These are phyloP conservation scores for Artemisia tridentata DNA, from an alignment of 129 eudicot genomes.

Conservation along the genomic window DNA sequence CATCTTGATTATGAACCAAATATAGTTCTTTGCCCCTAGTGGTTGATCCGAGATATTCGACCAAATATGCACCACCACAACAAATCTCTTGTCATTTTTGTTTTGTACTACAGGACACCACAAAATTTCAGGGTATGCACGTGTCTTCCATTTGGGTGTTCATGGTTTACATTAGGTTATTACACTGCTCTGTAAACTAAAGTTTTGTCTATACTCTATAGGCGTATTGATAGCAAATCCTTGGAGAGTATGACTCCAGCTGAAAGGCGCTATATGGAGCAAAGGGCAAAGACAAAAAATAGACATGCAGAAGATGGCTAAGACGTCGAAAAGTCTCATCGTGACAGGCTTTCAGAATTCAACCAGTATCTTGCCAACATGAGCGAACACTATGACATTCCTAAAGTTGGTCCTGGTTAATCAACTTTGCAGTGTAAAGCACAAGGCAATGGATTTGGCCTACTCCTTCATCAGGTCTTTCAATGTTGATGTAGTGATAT, in stretches of 20 bases:
- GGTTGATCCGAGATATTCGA: too few relatives aligned
- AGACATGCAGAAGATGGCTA: constrained; percentile 69
- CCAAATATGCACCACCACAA: too few relatives aligned
- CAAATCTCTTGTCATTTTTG: too few relatives aligned
- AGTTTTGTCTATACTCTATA: too few relatives aligned
- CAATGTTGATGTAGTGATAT: neutral
- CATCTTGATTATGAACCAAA: too few relatives aligned
- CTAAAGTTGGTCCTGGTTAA: constrained; percentile 98
- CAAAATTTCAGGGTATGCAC: too few relatives aligned
- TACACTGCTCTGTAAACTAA: too few relatives aligned
- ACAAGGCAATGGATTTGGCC: neutral
- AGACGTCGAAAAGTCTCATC: constrained; percentile 87
- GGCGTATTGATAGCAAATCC: neutral
- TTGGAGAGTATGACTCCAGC: constrained; percentile 65
- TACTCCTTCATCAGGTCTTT: neutral
- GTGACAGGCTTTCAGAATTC: constrained; percentile 87
- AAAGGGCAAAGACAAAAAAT: constrained; percentile 72
- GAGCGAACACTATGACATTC: constrained; percentile 99
- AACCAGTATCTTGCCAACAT: constrained; percentile 96
- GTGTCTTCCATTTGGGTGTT: too few relatives aligned
- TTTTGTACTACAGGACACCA: too few relatives aligned
- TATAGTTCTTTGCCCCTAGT: too few relatives aligned
- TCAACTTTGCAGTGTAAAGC: neutral
- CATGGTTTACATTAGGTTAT: too few relatives aligned
- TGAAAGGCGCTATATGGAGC: constrained; percentile 85